A percentile compares a stretch with the other conserved stretches of the same genome.
These are phyloP conservation scores for Crithidia bombi DNA, from an alignment of 208 protist species.

Conservation along the genomic window DNA sequence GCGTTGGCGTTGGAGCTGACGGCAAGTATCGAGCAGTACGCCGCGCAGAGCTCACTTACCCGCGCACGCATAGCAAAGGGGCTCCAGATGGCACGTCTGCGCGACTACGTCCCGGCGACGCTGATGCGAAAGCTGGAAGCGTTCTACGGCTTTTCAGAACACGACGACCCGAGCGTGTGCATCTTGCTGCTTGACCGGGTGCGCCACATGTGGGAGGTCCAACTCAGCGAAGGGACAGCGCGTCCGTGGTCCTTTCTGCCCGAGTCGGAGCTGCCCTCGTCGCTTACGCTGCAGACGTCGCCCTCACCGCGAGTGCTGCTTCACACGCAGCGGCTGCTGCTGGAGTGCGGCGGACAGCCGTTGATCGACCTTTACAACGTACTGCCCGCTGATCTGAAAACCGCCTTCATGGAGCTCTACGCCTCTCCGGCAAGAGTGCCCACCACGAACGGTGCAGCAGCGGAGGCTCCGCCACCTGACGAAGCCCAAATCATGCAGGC, in stretches of 20 bases:
- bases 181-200: slow-evolving; percentile 84
- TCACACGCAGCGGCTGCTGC: slow-evolving; percentile 34
- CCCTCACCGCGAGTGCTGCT: slow-evolving; percentile 68
- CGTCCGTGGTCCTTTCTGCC: slow-evolving; percentile 72
- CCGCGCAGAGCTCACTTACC: slow-evolving; percentile 1
- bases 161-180: slow-evolving; percentile 27
- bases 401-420: slow-evolving; percentile 47
- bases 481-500: neutral
- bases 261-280: slow-evolving; percentile 64
- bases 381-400: slow-evolving; percentile 31
- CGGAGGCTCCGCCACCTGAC: neutral
- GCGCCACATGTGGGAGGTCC: slow-evolving; percentile 85
- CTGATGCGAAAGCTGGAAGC: slow-evolving; percentile 42
- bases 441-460: neutral
- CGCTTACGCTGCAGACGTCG: slow-evolving; percentile 77
- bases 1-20: slow-evolving; percentile 14
- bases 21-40: slow-evolving; percentile 10
- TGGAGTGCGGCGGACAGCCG: slow-evolving; percentile 36
- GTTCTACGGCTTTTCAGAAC: slow-evolving; percentile 32
- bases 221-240: slow-evolving; percentile 42
- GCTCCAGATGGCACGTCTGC: slow-evolving; percentile 43
- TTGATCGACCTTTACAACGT: slow-evolving; percentile 32
- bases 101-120: slow-evolving; percentile 38
- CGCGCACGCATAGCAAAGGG: slow-evolving; percentile 23
- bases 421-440: neutral